A percentile compares a stretch with the other conserved stretches of the same genome.
phyloP scores from a whole-genome alignment of 2,329 filamentous ascomycete species.

The Dissoconium aciculare region DNA sequence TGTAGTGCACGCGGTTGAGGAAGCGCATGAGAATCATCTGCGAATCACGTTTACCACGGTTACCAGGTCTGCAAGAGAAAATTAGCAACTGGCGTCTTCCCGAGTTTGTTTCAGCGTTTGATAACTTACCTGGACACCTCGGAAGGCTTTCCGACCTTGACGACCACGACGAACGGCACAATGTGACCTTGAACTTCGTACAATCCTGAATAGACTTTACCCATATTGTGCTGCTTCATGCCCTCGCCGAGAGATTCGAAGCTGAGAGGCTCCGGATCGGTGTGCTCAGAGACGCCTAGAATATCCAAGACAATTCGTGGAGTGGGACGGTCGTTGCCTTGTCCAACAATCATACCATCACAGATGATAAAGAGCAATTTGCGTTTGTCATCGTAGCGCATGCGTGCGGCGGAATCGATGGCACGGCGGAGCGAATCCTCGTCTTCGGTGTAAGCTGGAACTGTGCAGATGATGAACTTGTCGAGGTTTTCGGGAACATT shows the following conservation, averaged over 20 bases:
- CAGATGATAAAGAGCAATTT: conserved; percentile 90
- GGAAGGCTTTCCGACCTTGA: conserved; percentile 89
- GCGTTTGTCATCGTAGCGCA: conserved; percentile 96
- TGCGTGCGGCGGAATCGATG: conserved; percentile 80
- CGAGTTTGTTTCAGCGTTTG: too few species aligned
- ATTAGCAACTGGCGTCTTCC: too few species aligned
- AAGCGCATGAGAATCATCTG: conserved; percentile 94
- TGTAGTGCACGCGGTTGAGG: conserved; percentile 92
- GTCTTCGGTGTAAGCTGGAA: conserved; percentile 94
- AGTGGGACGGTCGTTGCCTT: conserved; percentile 89
- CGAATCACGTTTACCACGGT: conserved; percentile 95
- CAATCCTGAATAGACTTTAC: conserved; percentile 93
- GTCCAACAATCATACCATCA: conserved; percentile 91
- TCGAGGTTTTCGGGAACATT: conserved; percentile 79
- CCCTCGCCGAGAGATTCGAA: conserved; percentile 87
- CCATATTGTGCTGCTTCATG: conserved; percentile 89
- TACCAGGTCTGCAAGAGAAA: conserved; percentile 62
- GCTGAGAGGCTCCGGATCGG: conserved; percentile 82
- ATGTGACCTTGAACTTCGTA: conserved; percentile 98
- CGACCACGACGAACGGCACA: conserved; percentile 86
- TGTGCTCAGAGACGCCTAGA: conserved; percentile 88
- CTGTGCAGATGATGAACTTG: conserved; percentile 97
- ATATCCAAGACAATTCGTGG: conserved; percentile 97
- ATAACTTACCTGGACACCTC: conserved; percentile 41
- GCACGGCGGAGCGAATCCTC: conserved; percentile 90